phyloP scores from a whole-genome alignment of 2,329 filamentous ascomycete species.

The Madurella mycetomatis region DNA sequence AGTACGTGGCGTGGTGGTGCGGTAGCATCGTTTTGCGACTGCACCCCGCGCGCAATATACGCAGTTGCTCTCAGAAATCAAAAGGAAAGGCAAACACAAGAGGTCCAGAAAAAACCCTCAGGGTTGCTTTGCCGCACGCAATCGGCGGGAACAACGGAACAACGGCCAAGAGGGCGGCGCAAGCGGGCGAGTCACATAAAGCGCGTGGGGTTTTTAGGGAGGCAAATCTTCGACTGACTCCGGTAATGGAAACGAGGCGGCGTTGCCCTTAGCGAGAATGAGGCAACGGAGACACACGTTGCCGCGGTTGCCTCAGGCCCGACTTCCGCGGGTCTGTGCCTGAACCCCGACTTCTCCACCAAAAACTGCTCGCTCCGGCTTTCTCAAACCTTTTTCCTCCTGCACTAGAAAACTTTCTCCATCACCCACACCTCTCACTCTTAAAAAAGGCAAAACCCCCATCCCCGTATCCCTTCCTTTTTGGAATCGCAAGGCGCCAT shows the following conservation, averaged over 20 bases:
- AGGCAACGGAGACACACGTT: conserved; percentile 2
- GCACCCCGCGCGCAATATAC: not conserved
- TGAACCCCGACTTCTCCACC: conserved; percentile 12
- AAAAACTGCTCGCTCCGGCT: conserved; percentile 7
- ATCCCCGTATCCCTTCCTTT: not conserved
- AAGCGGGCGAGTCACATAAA: conserved; percentile 6
- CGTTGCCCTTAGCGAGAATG: conserved; percentile 8
- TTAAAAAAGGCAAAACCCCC: conserved; percentile 5
- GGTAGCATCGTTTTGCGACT: not conserved
- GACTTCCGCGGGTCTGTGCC: conserved; percentile 2
- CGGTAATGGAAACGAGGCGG: too few species aligned
- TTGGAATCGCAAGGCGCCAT: not conserved
- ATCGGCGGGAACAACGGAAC: not conserved
- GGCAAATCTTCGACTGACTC: not conserved
- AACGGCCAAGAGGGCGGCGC: not conserved
- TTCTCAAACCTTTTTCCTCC: conserved; percentile 13
- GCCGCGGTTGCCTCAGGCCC: conserved; percentile 12
- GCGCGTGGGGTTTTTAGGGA: not conserved
- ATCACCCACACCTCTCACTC: conserved; percentile 15
- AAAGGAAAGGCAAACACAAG: not conserved
- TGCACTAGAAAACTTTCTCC: conserved; percentile 17
- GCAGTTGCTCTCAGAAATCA: not conserved
- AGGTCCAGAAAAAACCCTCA: not conserved
- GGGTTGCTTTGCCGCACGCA: not conserved
- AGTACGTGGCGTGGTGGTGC: too few species aligned